Evolutionary conservation across 768 basidiomycete genomes (phyloP).

Genomic region (Kwoniella heveanensis): DNA sequence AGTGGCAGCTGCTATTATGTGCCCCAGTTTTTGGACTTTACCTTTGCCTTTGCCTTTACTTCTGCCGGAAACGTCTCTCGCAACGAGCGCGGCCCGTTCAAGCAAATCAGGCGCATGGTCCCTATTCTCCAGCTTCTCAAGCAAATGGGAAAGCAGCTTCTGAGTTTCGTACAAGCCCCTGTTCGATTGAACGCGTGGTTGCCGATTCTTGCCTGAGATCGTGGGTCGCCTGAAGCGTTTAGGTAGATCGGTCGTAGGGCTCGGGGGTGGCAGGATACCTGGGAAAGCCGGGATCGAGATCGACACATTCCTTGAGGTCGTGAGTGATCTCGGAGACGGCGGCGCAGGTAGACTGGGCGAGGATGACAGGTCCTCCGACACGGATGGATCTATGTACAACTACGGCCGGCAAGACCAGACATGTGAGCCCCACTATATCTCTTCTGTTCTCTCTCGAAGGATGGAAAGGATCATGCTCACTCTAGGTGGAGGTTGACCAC

Average conservation of each 20-base stretch:
- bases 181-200: slow-evolving; percentile 6
- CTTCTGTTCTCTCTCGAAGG: too few relatives aligned
- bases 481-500: slow-evolving; percentile 26
- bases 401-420: not conserved
- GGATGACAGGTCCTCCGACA: not conserved
- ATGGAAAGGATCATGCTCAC: slow-evolving; percentile 8
- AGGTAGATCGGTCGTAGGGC: slow-evolving; percentile 27
- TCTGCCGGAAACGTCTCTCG: slow-evolving; percentile 60
- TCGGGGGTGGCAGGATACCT: not conserved
- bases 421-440: not conserved
- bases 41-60: slow-evolving; percentile 43
- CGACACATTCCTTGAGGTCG: slow-evolving; percentile 13
- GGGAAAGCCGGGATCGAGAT: slow-evolving; percentile 12
- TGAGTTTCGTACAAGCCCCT: slow-evolving; percentile 63
- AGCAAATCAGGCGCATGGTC: slow-evolving; percentile 43
- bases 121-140: slow-evolving; percentile 67
- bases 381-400: slow-evolving; percentile 5
- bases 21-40: slow-evolving; percentile 35
- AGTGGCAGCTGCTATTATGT: slow-evolving; percentile 35
- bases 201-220: slow-evolving; percentile 22
- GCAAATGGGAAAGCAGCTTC: slow-evolving; percentile 68
- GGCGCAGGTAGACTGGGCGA: slow-evolving; percentile 11
- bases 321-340: slow-evolving; percentile 18
- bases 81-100: slow-evolving; percentile 58
- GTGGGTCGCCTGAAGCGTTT: slow-evolving; percentile 35